A percentile compares a stretch with the other conserved stretches of the same genome.
Conservation (phyloP, 257 asterid species). For the Fraxinus anomala region DNA sequence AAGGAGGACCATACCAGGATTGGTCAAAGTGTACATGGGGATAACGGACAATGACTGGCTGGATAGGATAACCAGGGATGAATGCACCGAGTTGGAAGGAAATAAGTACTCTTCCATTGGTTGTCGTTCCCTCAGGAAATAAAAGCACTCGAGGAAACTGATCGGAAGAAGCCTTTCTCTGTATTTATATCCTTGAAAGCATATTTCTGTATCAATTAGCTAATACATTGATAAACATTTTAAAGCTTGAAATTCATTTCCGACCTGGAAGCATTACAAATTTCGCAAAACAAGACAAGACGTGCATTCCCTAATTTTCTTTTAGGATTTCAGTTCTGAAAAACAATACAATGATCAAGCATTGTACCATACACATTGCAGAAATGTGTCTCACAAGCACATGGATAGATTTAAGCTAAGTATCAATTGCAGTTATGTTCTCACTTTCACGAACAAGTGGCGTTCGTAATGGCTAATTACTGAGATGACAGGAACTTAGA, state of each 20-base stretch:
- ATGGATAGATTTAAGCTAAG: background rate
- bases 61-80: conserved; percentile 91
- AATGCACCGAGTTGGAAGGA: conserved; percentile 99
- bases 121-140: conserved; percentile 99
- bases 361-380: background rate
- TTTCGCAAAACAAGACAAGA: background rate
- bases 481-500: background rate
- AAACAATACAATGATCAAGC: background rate
- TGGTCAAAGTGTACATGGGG: conserved; percentile 97
- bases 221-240: conserved; percentile 52
- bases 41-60: conserved; percentile 85
- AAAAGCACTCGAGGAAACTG: conserved; percentile 89
- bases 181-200: conserved; percentile 88
- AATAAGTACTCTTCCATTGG: conserved; percentile 85
- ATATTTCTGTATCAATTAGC: conserved; percentile 93
- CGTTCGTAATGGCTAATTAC: background rate
- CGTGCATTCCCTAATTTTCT: background rate
- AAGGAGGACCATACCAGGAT: conserved; percentile 64
- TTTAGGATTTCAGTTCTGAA: conserved; percentile 11
- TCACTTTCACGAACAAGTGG: background rate
- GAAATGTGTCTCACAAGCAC: background rate
- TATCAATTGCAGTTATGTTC: background rate
- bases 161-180: conserved; percentile 92
- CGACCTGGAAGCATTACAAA: conserved; percentile 1
- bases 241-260: conserved; percentile 26